Conservation (phyloP, 1,139 yeast species). For the Lodderomyces elongisporus region DNA sequence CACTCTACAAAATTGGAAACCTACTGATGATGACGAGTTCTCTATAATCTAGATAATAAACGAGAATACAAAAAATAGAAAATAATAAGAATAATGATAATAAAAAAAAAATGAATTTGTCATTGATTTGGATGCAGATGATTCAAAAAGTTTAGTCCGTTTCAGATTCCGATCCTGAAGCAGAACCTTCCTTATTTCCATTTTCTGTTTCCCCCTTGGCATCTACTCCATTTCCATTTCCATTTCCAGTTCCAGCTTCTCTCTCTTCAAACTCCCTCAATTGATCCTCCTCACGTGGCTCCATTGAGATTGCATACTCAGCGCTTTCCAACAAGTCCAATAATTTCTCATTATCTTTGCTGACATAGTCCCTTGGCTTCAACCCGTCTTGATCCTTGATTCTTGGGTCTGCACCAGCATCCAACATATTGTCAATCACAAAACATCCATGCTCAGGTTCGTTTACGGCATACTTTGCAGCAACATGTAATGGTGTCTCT, state of each 20-base stretch:
- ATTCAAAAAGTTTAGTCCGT: too few species aligned
- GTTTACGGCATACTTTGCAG: conserved; percentile 61
- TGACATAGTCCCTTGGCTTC: conserved; percentile 70
- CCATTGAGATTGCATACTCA: conserved; percentile 59
- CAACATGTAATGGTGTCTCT: conserved; percentile 86
- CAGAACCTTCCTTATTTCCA: conserved; percentile 23
- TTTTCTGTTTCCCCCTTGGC: too few species aligned
- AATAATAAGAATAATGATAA: too few species aligned
- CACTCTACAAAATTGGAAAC: conserved; percentile 28
- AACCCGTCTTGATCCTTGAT: conserved; percentile 40
- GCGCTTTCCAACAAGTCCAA: conserved; percentile 71
- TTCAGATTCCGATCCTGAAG: conserved; percentile 35
- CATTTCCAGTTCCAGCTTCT: conserved; percentile 17
- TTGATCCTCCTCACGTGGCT: conserved; percentile 27
- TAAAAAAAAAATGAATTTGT: too few species aligned
- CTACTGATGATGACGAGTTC: conserved; percentile 29
- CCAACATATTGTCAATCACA: conserved; percentile 74
- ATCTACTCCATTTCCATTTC: not conserved
- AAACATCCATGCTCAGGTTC: conserved; percentile 87
- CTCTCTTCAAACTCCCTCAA: conserved; percentile 17
- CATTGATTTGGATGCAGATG: not conserved
- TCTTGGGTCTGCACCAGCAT: conserved; percentile 89
- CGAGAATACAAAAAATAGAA: too few species aligned
- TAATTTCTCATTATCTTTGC: conserved; percentile 47
- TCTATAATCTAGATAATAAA: conserved; percentile 16